phyloP scores from a whole-genome alignment of 129 eudicot species.

The Pittosporum tobira region DNA sequence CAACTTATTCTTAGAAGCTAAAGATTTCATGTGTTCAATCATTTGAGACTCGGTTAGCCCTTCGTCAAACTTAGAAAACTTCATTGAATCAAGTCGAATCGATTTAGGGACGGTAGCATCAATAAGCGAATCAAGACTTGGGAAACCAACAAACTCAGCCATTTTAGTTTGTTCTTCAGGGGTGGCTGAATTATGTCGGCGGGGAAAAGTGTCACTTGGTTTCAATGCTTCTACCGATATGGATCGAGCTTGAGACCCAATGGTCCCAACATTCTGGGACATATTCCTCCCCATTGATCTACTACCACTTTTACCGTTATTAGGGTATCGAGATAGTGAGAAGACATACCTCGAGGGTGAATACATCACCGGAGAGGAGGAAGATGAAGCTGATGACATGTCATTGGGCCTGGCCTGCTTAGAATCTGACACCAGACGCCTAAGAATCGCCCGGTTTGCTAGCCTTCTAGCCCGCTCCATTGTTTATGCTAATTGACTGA shows the following conservation, averaged over 20 bases:
- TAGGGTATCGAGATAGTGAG: slow-evolving; percentile 30
- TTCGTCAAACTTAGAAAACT: slow-evolving; percentile 49
- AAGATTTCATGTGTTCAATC: slow-evolving; percentile 62
- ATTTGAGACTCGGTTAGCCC: slow-evolving; percentile 81
- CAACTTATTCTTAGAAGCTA: slow-evolving; percentile 65
- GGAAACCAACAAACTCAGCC: slow-evolving; percentile 63
- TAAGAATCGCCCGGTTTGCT: slow-evolving; percentile 51
- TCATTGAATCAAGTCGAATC: slow-evolving; percentile 51
- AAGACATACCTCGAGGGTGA: slow-evolving; percentile 57
- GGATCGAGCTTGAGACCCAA: slow-evolving; percentile 38
- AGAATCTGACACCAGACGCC: slow-evolving; percentile 50
- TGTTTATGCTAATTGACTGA: background rate
- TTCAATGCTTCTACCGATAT: slow-evolving; percentile 64
- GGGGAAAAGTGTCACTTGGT: slow-evolving; percentile 84
- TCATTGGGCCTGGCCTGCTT: slow-evolving; percentile 26
- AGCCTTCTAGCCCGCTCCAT: slow-evolving; percentile 85
- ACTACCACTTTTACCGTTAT: slow-evolving; percentile 10
- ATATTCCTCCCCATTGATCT: background rate
- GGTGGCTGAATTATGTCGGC: slow-evolving; percentile 90
- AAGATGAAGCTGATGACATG: slow-evolving; percentile 7
- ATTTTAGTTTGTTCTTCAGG: slow-evolving; percentile 60
- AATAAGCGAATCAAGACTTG: slow-evolving; percentile 44
- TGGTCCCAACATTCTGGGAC: background rate
- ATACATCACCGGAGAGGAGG: slow-evolving; percentile 24
- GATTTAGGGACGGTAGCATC: slow-evolving; percentile 92